Evolutionary conservation across 139 green algal genomes (phyloP), one percentile per base, ranked within the genome.

Genomic region (Chloropicon primus): DNA sequence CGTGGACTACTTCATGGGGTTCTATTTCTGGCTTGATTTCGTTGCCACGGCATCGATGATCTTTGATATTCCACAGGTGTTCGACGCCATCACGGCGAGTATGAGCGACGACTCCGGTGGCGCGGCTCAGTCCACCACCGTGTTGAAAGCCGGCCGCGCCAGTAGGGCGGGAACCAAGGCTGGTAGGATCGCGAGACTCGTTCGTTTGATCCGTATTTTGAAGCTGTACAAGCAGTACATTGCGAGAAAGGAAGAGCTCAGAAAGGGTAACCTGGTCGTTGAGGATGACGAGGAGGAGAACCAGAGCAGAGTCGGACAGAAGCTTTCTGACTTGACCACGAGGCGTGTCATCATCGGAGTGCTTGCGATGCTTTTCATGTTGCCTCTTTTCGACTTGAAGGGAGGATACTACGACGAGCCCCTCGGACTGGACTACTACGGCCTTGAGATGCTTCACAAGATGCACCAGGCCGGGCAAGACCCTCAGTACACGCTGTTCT

Each of bases 1-100:
- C 0, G 80, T 78, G 26, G 41, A 62, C 41, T 98, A 96, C 86
- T 92, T 93, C 71, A 26, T 93, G 22, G 85, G 88, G 25, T 94
- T 97, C 75, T 98, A 96, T 82, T 97, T 95, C 76, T 96, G 84
- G 86, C 86, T 97, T 3, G 94, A 98, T 82, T 54, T 89, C 3
- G 81, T 96, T 0, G 90, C 88, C 0, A 91, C 86, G 0, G 26
- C 86, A 71, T 93, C 85, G 21, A 84, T 98, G 28, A 72, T 92
- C 0, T 79, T 90, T 54, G 89, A 93, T 79, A 89, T 95, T 27
- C 88, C 87, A 17, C 74, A 71, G n/a, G 77, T 92, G 74, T 80
- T 83, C 54, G 71, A 86, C 26, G n/a, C 28, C 22, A 77, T 87
- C n/a, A 79, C 41, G 2, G 73, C 28, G 21, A 79, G 73, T 74